Base-by-base conservation (phyloP, 352 stramenopile species). In the Globisporangium splendens region DNA sequence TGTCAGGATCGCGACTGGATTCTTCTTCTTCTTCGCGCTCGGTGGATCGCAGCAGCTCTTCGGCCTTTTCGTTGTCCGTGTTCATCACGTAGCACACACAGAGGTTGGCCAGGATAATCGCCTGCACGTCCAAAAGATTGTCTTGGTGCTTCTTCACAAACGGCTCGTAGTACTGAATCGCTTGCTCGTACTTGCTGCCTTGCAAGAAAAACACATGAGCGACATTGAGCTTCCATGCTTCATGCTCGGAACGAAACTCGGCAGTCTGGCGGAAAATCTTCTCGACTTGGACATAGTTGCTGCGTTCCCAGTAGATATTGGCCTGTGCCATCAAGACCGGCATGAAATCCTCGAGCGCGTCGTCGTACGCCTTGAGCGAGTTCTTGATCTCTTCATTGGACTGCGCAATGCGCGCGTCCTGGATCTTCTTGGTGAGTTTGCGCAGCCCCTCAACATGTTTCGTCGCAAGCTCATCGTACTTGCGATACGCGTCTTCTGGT, bases 11-110 rank as follows among this genome's bases (percentile, higher is more conserved):
- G 21, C 85, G 85, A 47, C 71, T 83, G 18, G 82, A 86, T 52
- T 97, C 79, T 24, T 94, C 77, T 51, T 98, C 88, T 60, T 99
- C 96, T 65, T 98, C 93, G 28, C 91, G 94, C 72, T 98, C 94
- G 54, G 98, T 97, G 20, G 87, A 91, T 20, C 93, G 86, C 72
- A 99, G 89, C 12, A 99, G 83, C 62, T 97, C 90, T 62, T 98
- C 95, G 11, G 96, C 96, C 60, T 94, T 93, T 51, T 98, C 95
- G 60, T 98, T 99, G 72, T 98, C 90, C 28, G 88, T 97, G 57
- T 96, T 98, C 93, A 98, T 98, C 56, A 99, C 97, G 70, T 98
- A 98, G 52, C 90, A 93, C 8, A 99, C 96, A 64, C 95, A 98
- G 7, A 99, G 73, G 59, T 99, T 98, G 18, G 96, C 96, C n/a